These are phyloP conservation scores for Coniochaeta ligniaria DNA, from an alignment of 2,329 filamentous ascomycete species.

Conservation along the genomic window DNA sequence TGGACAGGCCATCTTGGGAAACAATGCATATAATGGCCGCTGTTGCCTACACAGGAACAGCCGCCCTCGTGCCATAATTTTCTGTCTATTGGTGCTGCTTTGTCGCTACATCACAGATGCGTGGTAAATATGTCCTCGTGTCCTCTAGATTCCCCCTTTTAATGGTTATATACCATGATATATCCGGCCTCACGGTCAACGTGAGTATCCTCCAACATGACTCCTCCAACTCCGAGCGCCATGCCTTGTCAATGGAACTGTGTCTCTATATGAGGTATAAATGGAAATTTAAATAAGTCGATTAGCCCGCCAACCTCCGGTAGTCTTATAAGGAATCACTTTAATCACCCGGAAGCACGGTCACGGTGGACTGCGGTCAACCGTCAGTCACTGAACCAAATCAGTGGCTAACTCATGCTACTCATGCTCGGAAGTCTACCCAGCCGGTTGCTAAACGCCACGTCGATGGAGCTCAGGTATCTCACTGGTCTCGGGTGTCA, in stretches of 20 bases:
- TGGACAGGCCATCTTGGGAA: too few relatives aligned
- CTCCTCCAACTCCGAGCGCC: not conserved
- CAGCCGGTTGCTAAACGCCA: slow-evolving; percentile 10
- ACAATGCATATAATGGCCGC: too few relatives aligned
- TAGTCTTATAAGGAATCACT: not conserved
- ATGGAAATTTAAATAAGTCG: not conserved
- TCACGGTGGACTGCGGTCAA: not conserved
- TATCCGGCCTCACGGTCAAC: not conserved
- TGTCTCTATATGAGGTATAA: not conserved
- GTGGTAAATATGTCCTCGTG: too few relatives aligned
- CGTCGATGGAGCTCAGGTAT: slow-evolving; percentile 11
- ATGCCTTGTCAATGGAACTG: not conserved
- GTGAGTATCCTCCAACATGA: not conserved
- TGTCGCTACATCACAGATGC: too few relatives aligned
- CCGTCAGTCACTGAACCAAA: not conserved
- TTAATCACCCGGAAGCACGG: not conserved
- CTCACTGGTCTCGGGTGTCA: slow-evolving; percentile 4
- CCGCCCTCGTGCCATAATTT: too few relatives aligned
- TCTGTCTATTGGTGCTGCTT: too few relatives aligned
- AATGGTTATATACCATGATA: not conserved
- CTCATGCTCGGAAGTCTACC: not conserved
- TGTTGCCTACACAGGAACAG: too few relatives aligned
- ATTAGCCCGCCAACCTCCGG: not conserved
- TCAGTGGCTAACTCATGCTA: not conserved
- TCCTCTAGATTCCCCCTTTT: too few relatives aligned